Percentiles rank a stretch among this genome's conserved stretches.
These are phyloP conservation scores for Corynascus novoguineensis DNA, from an alignment of 495 filamentous ascomycete genomes.

Conservation along the genomic window DNA sequence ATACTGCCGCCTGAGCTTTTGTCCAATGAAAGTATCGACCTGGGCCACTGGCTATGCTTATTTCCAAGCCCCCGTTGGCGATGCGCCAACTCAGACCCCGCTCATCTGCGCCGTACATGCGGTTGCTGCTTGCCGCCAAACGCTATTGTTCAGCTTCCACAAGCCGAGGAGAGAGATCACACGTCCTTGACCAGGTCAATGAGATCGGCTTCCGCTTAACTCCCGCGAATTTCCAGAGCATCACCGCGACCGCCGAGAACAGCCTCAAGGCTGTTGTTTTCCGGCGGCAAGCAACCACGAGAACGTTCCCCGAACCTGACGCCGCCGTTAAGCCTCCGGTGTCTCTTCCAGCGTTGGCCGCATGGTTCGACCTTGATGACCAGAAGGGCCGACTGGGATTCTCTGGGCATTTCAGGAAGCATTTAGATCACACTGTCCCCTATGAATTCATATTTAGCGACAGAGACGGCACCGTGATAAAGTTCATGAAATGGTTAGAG, in stretches of 20 bases:
- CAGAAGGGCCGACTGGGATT: background rate
- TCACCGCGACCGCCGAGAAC: background rate
- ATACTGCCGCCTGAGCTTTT: background rate
- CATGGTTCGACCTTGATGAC: slow-evolving; percentile 1
- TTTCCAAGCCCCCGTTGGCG: background rate
- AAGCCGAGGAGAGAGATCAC: background rate
- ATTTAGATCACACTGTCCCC: background rate
- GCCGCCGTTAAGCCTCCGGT: background rate
- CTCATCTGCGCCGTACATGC: background rate
- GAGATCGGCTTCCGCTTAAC: background rate
- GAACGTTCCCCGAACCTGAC: background rate
- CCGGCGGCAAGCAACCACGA: background rate
- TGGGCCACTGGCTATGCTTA: background rate
- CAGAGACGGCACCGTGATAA: background rate
- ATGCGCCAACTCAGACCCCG: background rate
- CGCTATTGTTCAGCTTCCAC: background rate
- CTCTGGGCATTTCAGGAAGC: background rate
- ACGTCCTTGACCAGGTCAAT: background rate
- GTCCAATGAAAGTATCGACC: background rate
- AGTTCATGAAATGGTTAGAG: background rate
- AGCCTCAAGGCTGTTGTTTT: background rate
- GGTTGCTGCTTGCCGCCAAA: background rate
- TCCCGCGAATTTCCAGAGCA: background rate
- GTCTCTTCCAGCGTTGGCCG: slow-evolving; percentile 6
- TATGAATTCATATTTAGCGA: background rate